These are phyloP conservation scores for Coniochaeta sp. DNA, from an alignment of 2,329 filamentous ascomycete species.

Conservation along the genomic window DNA sequence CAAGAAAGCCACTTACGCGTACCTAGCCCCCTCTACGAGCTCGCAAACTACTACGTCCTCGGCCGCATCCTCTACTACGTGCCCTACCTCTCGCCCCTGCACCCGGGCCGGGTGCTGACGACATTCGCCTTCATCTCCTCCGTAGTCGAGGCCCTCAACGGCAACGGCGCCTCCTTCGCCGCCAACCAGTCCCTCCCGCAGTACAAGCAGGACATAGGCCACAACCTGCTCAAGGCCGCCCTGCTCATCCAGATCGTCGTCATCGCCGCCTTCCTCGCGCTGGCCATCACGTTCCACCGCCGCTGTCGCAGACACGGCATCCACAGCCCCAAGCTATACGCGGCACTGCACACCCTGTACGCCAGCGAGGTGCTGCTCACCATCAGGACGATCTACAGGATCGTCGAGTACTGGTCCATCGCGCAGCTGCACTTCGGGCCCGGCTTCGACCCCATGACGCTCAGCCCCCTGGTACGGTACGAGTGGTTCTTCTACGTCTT, in stretches of 20 bases:
- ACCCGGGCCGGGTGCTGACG: conserved; percentile 35
- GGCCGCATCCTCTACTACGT: conserved; percentile 55
- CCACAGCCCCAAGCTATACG: conserved; percentile 9
- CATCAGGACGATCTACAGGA: conserved; percentile 39
- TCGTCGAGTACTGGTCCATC: conserved; percentile 36
- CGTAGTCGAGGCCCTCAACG: conserved; percentile 39
- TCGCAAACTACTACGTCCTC: conserved; percentile 57
- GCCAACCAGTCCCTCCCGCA: conserved; percentile 25
- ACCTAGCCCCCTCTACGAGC: conserved; percentile 49
- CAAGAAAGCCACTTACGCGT: background rate
- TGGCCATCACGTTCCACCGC: conserved; percentile 37
- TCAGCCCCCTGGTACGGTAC: conserved; percentile 29
- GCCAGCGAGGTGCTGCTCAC: conserved; percentile 35
- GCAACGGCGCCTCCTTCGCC: conserved; percentile 30
- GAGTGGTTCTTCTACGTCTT: conserved; percentile 40
- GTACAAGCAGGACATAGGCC: conserved; percentile 23
- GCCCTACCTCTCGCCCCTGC: conserved; percentile 48
- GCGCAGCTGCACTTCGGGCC: conserved; percentile 31
- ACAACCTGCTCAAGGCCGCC: conserved; percentile 30
- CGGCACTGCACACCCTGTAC: conserved; percentile 31
- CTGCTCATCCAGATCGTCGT: conserved; percentile 39
- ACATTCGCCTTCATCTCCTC: conserved; percentile 37
- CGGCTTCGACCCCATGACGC: conserved; percentile 23
- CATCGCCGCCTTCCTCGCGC: conserved; percentile 32
- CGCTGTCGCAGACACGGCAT: conserved; percentile 19